Conservation (phyloP, 1,139 yeast genomes). For the Saccharomyces hybrid region DNA sequence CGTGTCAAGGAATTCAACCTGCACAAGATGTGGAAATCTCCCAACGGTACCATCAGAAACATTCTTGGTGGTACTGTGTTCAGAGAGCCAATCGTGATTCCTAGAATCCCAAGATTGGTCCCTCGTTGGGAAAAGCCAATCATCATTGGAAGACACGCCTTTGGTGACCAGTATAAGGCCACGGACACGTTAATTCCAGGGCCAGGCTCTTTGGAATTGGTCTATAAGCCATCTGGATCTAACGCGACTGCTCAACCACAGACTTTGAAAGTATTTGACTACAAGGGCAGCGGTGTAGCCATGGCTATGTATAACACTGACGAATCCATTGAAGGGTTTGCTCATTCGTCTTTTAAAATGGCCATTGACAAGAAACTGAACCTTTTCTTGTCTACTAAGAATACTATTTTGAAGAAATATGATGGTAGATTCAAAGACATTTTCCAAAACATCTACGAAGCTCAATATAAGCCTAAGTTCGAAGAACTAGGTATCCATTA, state of each 20-base stretch:
- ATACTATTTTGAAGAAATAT: slow-evolving; percentile 72
- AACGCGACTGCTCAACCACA: slow-evolving; percentile 33
- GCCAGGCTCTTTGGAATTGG: slow-evolving; percentile 61
- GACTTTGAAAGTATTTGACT: slow-evolving; percentile 51
- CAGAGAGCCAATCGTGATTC: slow-evolving; percentile 75
- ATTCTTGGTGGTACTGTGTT: slow-evolving; percentile 77
- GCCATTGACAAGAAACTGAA: slow-evolving; percentile 61
- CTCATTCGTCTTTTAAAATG: slow-evolving; percentile 68
- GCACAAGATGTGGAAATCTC: slow-evolving; percentile 80
- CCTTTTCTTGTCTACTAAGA: slow-evolving; percentile 65
- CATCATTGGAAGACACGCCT: slow-evolving; percentile 80
- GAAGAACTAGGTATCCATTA: slow-evolving; percentile 65
- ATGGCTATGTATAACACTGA: slow-evolving; percentile 79
- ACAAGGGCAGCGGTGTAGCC: slow-evolving; percentile 59
- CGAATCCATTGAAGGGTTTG: slow-evolving; percentile 70
- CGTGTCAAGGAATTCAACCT: slow-evolving; percentile 68
- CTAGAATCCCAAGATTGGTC: slow-evolving; percentile 65
- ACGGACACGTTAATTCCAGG: slow-evolving; percentile 63
- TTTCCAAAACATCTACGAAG: slow-evolving; percentile 57
- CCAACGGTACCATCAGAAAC: slow-evolving; percentile 79
- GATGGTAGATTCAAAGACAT: slow-evolving; percentile 79
- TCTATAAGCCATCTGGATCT: slow-evolving; percentile 46
- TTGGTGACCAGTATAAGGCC: slow-evolving; percentile 79
- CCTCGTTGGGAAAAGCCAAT: slow-evolving; percentile 79
- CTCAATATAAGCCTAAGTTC: slow-evolving; percentile 48